Evolutionary conservation across 352 stramenopile genomes (phyloP), one percentile per base, ranked within the genome.

Genomic region (Phytophthora foliorum): DNA sequence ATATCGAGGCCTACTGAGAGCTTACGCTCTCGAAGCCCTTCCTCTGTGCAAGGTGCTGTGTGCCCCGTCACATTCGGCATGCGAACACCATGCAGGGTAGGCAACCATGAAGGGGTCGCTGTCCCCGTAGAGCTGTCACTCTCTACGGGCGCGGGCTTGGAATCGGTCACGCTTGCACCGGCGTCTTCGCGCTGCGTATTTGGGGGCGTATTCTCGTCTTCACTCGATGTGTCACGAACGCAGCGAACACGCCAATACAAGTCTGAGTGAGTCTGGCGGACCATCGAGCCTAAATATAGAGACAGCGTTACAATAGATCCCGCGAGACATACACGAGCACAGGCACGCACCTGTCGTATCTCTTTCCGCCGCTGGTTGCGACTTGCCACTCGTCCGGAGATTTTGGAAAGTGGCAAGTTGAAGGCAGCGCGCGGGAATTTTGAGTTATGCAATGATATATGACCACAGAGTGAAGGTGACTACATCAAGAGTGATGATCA

Each of bases 131-230:
- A 49, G 24, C 17, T 51, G 38, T 36, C 24, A 9, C 17, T 41
- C 17, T 39, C 10, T 3, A 25, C 14, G 36, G 53, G 17, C 9
- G 16, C 19, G 6, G 25, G 1, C 25, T 49, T 60, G 2, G 21
- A 16, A 24, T 17, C 21, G 2, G n/a, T n/a, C 13, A 6, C 22
- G 16, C 36, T n/a, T 19, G 16, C 32, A 8, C 46, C 2, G 14
- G 0, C 41, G 27, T 22, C 41, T 13, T 39, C 25, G 8, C 10
- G 29, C n/a, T 45, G 29, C 22, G 39, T 10, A 32, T 63, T n/a
- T 63, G 3, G 57, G 45, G 32, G 45, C 10, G 25, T 50, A 14
- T 64, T 64, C n/a, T 63, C 44, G 0, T 63, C 56, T 13, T 63
- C 56, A 14, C 16, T 56, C 13, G 31, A 39, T 1, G 45, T 32